phyloP scores from a whole-genome alignment of 371 early-diverging fungal genomes.

The Paraphysoderma sedebokerense region DNA sequence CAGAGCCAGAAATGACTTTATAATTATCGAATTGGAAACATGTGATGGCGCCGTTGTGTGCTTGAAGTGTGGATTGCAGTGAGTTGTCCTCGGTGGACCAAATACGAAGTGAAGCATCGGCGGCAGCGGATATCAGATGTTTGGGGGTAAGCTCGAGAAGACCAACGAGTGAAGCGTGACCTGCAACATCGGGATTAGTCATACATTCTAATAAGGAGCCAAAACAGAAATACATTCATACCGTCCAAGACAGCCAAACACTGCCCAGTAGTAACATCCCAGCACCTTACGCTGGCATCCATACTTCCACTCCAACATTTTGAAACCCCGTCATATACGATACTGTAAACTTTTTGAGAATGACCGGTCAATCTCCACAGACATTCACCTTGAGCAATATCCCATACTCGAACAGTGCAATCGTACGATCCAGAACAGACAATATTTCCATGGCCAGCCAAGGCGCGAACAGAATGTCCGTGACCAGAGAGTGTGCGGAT shows the following conservation, averaged over 20 bases:
- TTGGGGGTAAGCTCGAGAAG: conserved; percentile 64
- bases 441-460: conserved; percentile 73
- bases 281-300: conserved; percentile 91
- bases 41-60: conserved; percentile 75
- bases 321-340: conserved; percentile 64
- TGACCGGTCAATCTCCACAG: conserved; percentile 65
- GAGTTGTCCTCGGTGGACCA: conserved; percentile 65
- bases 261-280: conserved; percentile 77
- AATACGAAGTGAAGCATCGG: conserved; percentile 84
- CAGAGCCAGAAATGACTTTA: conserved; percentile 83
- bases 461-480: conserved; percentile 76
- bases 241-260: conserved; percentile 57
- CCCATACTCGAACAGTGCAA: conserved; percentile 84
- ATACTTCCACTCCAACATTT: conserved; percentile 88
- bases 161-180: conserved; percentile 84
- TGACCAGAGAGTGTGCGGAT: conserved; percentile 72
- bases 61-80: conserved; percentile 45
- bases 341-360: conserved; percentile 77
- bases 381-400: conserved; percentile 43
- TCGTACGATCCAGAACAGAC: conserved; percentile 96
- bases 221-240: conserved; percentile 10
- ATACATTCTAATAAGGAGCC: conserved; percentile 1
- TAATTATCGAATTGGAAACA: conserved; percentile 83
- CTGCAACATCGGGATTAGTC: conserved; percentile 27
- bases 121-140: conserved; percentile 84